Conservation (phyloP, 257 asterid genomes). For the Solanum chilense region DNA sequence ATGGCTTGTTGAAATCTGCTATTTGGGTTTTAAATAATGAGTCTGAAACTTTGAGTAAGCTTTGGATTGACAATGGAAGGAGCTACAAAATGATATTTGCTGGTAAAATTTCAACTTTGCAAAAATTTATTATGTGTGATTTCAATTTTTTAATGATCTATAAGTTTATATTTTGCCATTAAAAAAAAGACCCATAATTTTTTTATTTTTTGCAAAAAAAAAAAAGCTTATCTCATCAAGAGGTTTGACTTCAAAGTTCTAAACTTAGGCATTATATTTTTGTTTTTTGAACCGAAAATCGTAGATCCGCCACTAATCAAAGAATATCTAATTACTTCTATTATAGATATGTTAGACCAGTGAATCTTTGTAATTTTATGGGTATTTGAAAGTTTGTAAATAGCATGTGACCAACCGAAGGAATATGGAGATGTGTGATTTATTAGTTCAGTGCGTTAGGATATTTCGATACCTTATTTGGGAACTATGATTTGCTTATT, state of each 20-base stretch:
- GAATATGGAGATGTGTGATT: neutral
- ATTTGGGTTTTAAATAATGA: conserved; percentile 64
- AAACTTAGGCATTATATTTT: no score
- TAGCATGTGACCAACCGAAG: neutral
- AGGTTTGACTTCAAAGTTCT: no score
- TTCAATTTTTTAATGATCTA: neutral
- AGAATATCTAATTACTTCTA: neutral
- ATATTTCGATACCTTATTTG: neutral
- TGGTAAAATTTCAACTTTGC: conserved; percentile 15
- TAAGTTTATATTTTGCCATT: neutral
- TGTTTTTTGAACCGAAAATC: neutral
- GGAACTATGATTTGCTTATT: neutral
- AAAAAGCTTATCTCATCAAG: no score
- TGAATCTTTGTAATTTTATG: neutral
- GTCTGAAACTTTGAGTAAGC: conserved; percentile 46
- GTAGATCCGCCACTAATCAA: neutral
- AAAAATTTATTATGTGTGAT: neutral
- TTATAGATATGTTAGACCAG: neutral
- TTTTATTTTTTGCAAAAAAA: no score
- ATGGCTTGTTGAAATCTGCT: conserved; percentile 83
- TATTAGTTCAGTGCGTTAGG: neutral
- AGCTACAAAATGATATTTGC: conserved; percentile 68
- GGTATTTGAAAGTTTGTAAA: neutral
- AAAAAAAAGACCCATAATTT: neutral
- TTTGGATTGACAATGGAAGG: conserved; percentile 75